These are phyloP conservation scores for Penicillium lagena DNA, from an alignment of 495 filamentous ascomycete genomes.

Conservation along the genomic window DNA sequence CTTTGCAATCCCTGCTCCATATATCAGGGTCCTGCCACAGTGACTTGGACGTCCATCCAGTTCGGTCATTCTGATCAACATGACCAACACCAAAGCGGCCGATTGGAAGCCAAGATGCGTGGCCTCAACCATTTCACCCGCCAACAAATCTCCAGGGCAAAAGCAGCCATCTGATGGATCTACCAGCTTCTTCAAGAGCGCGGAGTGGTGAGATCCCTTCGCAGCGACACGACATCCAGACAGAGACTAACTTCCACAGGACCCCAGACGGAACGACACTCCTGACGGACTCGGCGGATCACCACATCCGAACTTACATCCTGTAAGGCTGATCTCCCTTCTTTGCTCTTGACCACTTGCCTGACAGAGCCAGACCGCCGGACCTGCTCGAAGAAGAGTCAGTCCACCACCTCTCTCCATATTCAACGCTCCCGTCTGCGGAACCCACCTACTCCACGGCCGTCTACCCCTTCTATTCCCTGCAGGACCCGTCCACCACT, in stretches of 20 bases:
- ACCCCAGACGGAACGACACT: constrained; percentile 78
- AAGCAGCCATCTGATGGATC: no score
- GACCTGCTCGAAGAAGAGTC: constrained; percentile 56
- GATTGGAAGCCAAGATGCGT: constrained; percentile 24
- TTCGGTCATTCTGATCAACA: not conserved
- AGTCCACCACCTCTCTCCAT: constrained; percentile 50
- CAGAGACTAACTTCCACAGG: constrained; percentile 26
- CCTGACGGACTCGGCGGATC: constrained; percentile 65
- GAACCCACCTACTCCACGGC: constrained; percentile 67
- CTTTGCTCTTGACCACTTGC: not conserved
- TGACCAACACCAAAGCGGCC: constrained; percentile 1
- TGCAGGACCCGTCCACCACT: constrained; percentile 59
- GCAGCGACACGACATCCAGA: not conserved
- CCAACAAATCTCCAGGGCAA: no score
- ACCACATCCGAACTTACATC: constrained; percentile 64
- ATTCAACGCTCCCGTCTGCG: constrained; percentile 52
- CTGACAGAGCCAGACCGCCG: constrained; percentile 39
- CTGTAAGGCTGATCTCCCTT: constrained; percentile 38
- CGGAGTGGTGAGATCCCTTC: constrained; percentile 45
- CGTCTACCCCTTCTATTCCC: constrained; percentile 66
- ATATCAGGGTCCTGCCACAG: no score
- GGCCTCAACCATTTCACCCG: constrained; percentile 14
- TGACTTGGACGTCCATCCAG: no score
- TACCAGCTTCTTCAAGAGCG: constrained; percentile 47
- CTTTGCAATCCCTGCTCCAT: no score